Base-by-base conservation (phyloP, 106 monocot genomes). In the Triglochin maritima region DNA sequence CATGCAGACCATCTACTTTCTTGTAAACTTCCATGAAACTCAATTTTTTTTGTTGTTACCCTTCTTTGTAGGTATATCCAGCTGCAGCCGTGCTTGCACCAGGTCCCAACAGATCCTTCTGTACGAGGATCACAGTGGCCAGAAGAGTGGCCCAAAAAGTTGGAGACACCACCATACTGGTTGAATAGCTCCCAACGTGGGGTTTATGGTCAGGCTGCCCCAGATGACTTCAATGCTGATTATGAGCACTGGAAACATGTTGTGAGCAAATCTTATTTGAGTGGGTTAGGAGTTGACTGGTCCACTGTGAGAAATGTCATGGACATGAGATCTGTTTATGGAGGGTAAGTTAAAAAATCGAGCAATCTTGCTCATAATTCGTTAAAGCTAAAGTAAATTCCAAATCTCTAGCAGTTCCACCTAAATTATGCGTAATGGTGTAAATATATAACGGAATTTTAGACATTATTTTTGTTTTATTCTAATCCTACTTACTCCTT, bases 291-390 rank as follows among this genome's bases (percentile, higher is more conserved):
- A 56, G 85, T 95, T 43, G 62, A 89, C 79, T 94, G 94, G 94
- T 77, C 86, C 10, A 79, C 67, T 13, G 79, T 94, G 46, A 86
- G 94, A 72, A 94, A 94, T 77, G 87, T 87, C 79, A 94, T 94
- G 94, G 94, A 94, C 73, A 94, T 94, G 94, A 82, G 90, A 83
- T 52, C 94, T 54, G 86, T 90, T 5, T 95, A 95, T 69, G 94
- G 94, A 72, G 94, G 94, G 89, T 94, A 89, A 79, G 84, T 47
- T 53, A 60, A 6, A 44, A 44, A 11, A 69, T 56, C 56, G 12
- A n/a, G 16, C 9, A 3, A 29, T 29, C 56, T 56, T 56, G 56
- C 56, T 56, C 16, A n/a, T 56, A 12, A 12, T 16, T 56, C 56
- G 29, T 29, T 29, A 56, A 16, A 56, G 9, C 56, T 56, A 56